Conservation (phyloP, 1,284 basidiomycete species). For the Prillingera fragicola region DNA sequence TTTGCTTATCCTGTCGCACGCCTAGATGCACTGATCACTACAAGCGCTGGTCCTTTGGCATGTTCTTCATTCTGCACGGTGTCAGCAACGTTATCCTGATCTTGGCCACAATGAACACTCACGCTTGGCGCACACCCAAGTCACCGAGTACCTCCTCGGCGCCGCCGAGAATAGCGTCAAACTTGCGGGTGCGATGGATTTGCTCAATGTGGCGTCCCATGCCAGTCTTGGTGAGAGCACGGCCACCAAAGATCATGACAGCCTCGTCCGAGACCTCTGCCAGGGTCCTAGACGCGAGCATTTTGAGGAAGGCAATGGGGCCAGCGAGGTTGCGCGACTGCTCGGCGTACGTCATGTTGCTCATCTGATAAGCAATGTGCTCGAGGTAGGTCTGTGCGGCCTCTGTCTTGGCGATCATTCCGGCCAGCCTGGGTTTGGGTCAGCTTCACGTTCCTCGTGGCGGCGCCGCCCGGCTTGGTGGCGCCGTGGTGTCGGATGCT, state of each 20-base stretch:
- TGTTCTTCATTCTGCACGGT: background rate
- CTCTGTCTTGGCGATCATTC: constrained; percentile 78
- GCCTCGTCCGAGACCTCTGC: constrained; percentile 51
- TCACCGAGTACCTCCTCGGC: constrained; percentile 52
- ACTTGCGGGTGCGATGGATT: constrained; percentile 63
- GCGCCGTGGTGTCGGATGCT: constrained; percentile 34
- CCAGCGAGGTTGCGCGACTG: constrained; percentile 54
- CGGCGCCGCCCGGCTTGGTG: background rate
- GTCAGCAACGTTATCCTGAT: no score
- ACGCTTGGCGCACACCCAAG: constrained; percentile 50
- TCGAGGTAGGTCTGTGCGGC: constrained; percentile 84
- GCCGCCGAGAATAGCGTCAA: constrained; percentile 63
- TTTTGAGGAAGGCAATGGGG: constrained; percentile 52
- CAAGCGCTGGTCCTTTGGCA: background rate
- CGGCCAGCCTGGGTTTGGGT: constrained; percentile 55
- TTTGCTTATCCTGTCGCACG: no score
- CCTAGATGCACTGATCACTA: no score
- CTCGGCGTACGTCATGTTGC: constrained; percentile 69
- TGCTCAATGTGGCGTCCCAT: constrained; percentile 55
- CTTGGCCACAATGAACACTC: background rate
- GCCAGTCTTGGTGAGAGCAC: constrained; percentile 21
- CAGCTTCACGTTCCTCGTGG: background rate
- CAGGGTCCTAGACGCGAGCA: constrained; percentile 53
- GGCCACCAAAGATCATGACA: constrained; percentile 49
- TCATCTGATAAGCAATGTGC: constrained; percentile 85